A percentile compares a stretch with the other conserved stretches of the same genome.
Evolutionary conservation across 2,329 filamentous ascomycete species (phyloP).

Genomic region (Claviceps sp.): DNA sequence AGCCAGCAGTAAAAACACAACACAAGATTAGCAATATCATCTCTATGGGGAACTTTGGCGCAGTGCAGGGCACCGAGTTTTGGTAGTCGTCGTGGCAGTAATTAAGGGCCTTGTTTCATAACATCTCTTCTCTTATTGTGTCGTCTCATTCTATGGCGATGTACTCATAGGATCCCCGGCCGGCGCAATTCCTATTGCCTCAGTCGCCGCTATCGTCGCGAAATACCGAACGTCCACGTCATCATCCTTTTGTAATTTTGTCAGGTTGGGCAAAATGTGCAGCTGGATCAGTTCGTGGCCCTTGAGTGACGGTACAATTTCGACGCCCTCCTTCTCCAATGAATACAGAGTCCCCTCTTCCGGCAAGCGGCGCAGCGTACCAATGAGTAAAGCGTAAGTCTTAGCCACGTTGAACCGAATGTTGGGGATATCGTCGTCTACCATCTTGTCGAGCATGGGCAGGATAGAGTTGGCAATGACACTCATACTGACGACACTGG

Average conservation of each 20-base stretch:
- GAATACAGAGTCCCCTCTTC: constrained; percentile 77
- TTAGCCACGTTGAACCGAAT: constrained; percentile 99
- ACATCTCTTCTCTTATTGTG: constrained; percentile 19
- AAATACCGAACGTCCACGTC: constrained; percentile 98
- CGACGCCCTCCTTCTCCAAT: constrained; percentile 62
- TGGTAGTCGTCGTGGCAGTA: constrained; percentile 3
- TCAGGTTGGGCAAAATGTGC: constrained; percentile 76
- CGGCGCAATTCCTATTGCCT: constrained; percentile 30
- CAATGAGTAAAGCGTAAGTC: constrained; percentile 82
- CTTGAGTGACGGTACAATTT: constrained; percentile 51
- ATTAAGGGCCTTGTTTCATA: constrained; percentile 41
- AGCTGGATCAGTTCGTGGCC: constrained; percentile 73
- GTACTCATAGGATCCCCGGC: constrained; percentile 51
- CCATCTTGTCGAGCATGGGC: constrained; percentile 90
- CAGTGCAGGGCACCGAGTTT: neutral
- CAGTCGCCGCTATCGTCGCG: constrained; percentile 73
- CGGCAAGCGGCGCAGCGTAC: constrained; percentile 81
- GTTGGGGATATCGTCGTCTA: constrained; percentile 90
- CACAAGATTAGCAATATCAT: neutral
- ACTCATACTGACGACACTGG: constrained; percentile 81
- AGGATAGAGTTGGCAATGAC: constrained; percentile 89
- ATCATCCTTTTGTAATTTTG: constrained; percentile 92
- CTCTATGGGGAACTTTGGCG: neutral
- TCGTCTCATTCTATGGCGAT: constrained; percentile 41
- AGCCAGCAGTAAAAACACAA: neutral